Evolutionary conservation across 306 rosid genomes (phyloP), one percentile per base, ranked within the genome.

Genomic region (Trifolium pratense): DNA sequence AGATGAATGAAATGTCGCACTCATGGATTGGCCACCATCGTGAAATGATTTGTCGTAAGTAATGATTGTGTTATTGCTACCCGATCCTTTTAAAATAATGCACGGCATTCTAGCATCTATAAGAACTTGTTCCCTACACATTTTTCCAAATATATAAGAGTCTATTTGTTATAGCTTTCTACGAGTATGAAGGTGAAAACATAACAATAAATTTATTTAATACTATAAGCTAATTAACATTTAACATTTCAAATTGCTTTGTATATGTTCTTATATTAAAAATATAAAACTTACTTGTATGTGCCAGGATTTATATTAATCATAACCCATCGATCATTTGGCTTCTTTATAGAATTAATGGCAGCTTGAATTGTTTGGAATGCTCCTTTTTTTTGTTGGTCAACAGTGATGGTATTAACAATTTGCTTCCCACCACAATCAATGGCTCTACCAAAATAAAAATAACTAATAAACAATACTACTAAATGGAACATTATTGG

Each of bases 361-460:
- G 87, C 90, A 58, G 58, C 83, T 78, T 86, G 87, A 12, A 86
- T 25, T 14, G 78, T 75, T 9, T 9, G n/a, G 59, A 83, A 86
- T 11, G 67, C 31, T 62, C 85, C 87, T 1, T 11, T 25, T 11
- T 77, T 80, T 0, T 46, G 46, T 55, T 57, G 65, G 5, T 78
- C 75, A 9, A 86, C 87, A 0, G 15, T 52, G 37, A 82, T 57
- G 14, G 89, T 73, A 23, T 18, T 2, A 2, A 29, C 25, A 16
- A 68, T 4, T 3, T 5, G 3, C 3, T 36, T 56, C 2, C 62
- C 80, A 43, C 62, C 80, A 66, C 80, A 76, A 43, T 68, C 40
- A 0, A 1, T 36, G 37, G 80, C 75, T 45, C 9, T 3, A 31
- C 59, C 6, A 2, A 55, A 5, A 61, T 31, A 55, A 9, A 75